A percentile compares a stretch with the other conserved stretches of the same genome.
Evolutionary conservation across 1,139 yeast species (phyloP).

Genomic region (Scheffersomyces illinoinensis): DNA sequence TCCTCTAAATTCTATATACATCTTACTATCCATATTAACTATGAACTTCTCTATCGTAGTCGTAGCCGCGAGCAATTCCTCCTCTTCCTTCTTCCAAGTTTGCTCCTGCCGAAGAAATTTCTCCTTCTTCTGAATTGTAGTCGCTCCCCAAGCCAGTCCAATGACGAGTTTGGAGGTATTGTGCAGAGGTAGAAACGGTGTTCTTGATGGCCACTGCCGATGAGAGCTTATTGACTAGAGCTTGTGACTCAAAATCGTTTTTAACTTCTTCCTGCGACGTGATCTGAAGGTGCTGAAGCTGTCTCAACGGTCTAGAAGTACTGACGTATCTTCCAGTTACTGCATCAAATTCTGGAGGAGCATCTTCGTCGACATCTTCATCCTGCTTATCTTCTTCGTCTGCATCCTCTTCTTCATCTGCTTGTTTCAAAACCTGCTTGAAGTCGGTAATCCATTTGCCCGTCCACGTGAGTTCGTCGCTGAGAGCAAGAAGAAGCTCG

Average conservation of each 20-base stretch:
- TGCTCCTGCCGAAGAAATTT: constrained; percentile 60
- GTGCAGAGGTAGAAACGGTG: constrained; percentile 89
- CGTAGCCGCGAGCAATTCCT: constrained; percentile 90
- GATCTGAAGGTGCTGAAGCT: constrained; percentile 63
- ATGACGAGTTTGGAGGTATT: constrained; percentile 63
- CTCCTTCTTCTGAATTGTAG: constrained; percentile 44
- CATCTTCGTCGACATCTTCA: constrained; percentile 42
- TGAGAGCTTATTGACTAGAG: constrained; percentile 59
- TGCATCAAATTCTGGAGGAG: constrained; percentile 83
- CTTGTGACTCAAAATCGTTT: constrained; percentile 13
- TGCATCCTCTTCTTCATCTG: constrained; percentile 19
- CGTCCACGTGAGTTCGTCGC: constrained; percentile 78
- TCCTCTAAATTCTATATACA: neutral
- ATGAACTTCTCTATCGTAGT: constrained; percentile 22
- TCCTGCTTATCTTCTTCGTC: constrained; percentile 15
- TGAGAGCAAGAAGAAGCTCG: constrained; percentile 79
- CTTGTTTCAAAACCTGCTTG: constrained; percentile 45
- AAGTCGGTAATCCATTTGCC: constrained; percentile 93
- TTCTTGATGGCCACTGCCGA: constrained; percentile 65
- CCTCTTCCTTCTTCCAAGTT: constrained; percentile 74
- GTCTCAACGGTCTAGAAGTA: constrained; percentile 73
- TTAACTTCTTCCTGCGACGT: constrained; percentile 33
- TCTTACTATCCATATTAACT: neutral
- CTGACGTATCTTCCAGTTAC: constrained; percentile 78
- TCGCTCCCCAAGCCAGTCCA: constrained; percentile 97